Base-by-base conservation (phyloP, 768 basidiomycete species). In the Myochromella boudieri region DNA sequence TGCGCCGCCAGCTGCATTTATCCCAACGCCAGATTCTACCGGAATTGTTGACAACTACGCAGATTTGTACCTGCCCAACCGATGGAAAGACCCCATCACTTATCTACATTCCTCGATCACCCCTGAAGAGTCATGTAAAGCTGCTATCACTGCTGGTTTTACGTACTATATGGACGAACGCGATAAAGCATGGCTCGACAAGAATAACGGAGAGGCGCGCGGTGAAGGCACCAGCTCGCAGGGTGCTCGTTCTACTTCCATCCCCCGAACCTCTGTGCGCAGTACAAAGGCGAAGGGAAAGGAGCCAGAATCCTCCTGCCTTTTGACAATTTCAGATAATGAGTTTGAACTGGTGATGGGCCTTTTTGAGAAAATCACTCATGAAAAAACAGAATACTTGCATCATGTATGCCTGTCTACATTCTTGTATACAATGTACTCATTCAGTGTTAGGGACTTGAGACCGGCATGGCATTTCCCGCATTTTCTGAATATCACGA, bases 281-380 rank as follows among this genome's bases (percentile, higher is more conserved):
- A 87, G 84, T 58, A 78, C 84, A n/a, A 91, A 91, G 66, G 81
- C 81, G 7, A 93, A 87, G 56, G 90, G 87, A 46, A 93, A 91
- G 63, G 88, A 88, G 46, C 83, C 85, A 1, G 91, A 94, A 41
- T 67, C 77, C 4, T 65, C 68, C 2, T 79, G 77, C 44, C 77
- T 81, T 3, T 55, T 84, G 15, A 64, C 73, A 41, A 86, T 98
- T 49, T 76, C 82, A 3, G 94, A 97, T 59, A 92, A 95, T 55
- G 87, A 93, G 57, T 97, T 97, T 54, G 97, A 99, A 65, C 74
- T 94, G 48, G 82, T 95, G 48, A 95, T 97, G 93, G 91, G 91
- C 24, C 64, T 97, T 27, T 85, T 95, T 56, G 97, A 99, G 73
- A 88, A 86, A 60, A 75, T 86, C 31, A 91, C 93, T 0, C 89